Conservation (phyloP, 1,139 yeast genomes). For the Trichomonascaceae sp. region DNA sequence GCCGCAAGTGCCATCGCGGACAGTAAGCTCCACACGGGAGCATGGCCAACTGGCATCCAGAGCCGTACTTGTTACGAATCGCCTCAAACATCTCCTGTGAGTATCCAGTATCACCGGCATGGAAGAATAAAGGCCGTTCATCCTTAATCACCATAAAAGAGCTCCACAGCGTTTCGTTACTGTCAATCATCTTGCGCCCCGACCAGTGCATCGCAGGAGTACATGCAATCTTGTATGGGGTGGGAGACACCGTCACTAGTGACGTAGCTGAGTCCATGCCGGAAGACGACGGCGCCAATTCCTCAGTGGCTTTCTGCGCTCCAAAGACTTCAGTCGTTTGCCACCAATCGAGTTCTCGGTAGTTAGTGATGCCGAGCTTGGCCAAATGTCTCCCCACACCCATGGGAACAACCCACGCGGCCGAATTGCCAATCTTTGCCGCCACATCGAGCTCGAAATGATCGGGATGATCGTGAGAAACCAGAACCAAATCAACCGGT, state of each 20-base stretch:
- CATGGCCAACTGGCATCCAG: constrained; percentile 51
- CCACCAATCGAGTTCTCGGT: constrained; percentile 86
- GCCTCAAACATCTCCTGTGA: constrained; percentile 53
- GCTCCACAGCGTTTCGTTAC: constrained; percentile 79
- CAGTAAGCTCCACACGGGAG: constrained; percentile 92
- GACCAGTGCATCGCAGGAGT: constrained; percentile 99
- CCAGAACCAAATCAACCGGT: constrained; percentile 55
- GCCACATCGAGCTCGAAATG: constrained; percentile 62
- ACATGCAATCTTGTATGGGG: constrained; percentile 55
- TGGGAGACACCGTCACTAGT: too few relatives aligned
- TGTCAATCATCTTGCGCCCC: constrained; percentile 64
- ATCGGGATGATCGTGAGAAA: constrained; percentile 93
- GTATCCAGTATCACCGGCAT: constrained; percentile 94
- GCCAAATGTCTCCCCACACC: constrained; percentile 57
- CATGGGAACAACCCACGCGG: constrained; percentile 75
- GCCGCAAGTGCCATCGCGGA: constrained; percentile 88
- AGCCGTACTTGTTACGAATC: constrained; percentile 52
- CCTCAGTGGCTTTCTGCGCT: not conserved
- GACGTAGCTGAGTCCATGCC: not conserved
- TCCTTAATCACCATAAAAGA: constrained; percentile 59
- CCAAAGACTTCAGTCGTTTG: constrained; percentile 24
- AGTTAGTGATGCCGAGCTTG: constrained; percentile 40
- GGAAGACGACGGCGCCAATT: not conserved
- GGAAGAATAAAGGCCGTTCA: constrained; percentile 62
- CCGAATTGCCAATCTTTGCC: constrained; percentile 41